Base-by-base conservation (phyloP, 2,329 filamentous ascomycete species). In the Graphiopsis chlorocephala region DNA sequence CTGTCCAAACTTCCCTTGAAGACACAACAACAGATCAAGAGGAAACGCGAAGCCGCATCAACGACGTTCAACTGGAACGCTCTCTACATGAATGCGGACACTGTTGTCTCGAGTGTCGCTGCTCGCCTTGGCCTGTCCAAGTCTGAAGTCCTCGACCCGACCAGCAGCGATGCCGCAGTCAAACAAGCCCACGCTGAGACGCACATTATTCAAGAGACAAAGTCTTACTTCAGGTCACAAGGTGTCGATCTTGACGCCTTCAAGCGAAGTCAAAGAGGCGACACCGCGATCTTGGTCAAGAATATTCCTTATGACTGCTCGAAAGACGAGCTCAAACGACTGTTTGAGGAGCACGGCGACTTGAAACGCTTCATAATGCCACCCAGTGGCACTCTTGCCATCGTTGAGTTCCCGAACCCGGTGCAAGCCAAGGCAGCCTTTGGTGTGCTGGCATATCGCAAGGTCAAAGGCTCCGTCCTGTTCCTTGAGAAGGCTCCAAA, bases 121-220 rank as follows among this genome's bases (percentile, higher is more conserved):
- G 87, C 89, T 74, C 90, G 93, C 62, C 84, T 99, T 64, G 93
- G 94, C 55, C 86, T 99, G 64, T 90, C 90, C 63, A 99, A 99
- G 81, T 89, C 92, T 12, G 93, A 97, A 72, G 80, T 99, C 64
- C 84, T 99, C 53, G 94, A 99, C 78, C 95, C 94, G n/a, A 97
- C 94, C 4, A 97, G 92, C 65, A 88, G 94, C 64, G 93, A 97
- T 78, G 93, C 94, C 65, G 94, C 92, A 52, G 91, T 99, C 64
- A 97, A 96, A 81, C 95, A 98, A 82, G 95, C 95, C 11, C 90
- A 97, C 77, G 95, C 94, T 50, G 95, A 99, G 82, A 98, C 94
- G 25, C 90, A 95, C 68, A 87, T 97, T 70, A 98, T 99, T 65
- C 92, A 97, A 79, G 95, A 98, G 77, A 97, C 93, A 2, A 98